A percentile compares a stretch with the other conserved stretches of the same genome.
These are phyloP conservation scores for Wallacemonas collosoma DNA, from an alignment of 208 protist species.

Conservation along the genomic window DNA sequence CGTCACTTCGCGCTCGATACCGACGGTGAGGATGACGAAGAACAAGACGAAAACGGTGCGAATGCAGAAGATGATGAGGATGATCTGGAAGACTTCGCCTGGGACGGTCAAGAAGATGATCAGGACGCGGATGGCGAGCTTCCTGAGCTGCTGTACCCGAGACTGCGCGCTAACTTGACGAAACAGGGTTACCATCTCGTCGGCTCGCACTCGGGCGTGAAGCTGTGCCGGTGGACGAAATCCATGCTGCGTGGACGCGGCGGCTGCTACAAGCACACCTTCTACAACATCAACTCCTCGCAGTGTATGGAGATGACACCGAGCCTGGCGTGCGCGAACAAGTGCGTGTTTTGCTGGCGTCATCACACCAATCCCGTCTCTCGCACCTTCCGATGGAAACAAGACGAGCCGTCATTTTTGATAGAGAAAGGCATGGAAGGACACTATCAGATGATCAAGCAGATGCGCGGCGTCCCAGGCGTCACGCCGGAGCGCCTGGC, in stretches of 20 bases:
- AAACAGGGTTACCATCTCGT: conserved; percentile 96
- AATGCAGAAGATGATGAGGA: conserved; percentile 34
- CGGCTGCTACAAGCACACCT: conserved; percentile 98
- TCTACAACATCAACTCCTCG: conserved; percentile 96
- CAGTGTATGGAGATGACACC: conserved; percentile 98
- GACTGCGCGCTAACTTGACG: conserved; percentile 85
- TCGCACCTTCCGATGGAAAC: conserved; percentile 89
- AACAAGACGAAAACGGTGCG: conserved; percentile 34
- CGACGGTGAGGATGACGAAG: conserved; percentile 29
- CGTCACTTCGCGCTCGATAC: conserved; percentile 18
- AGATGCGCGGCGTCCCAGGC: conserved; percentile 91
- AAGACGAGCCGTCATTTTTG: conserved; percentile 87
- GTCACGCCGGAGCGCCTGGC: conserved; percentile 87
- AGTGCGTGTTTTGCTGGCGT: conserved; percentile 96
- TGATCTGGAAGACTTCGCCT: conserved; percentile 74
- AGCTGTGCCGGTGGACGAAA: conserved; percentile 98
- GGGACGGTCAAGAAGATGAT: conserved; percentile 47
- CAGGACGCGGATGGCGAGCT: conserved; percentile 29
- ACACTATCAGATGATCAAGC: conserved; percentile 88
- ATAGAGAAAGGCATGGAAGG: conserved; percentile 74
- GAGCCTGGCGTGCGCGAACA: conserved; percentile 95
- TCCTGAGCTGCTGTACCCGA: conserved; percentile 89
- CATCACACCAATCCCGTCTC: conserved; percentile 96
- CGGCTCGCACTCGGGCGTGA: conserved; percentile 96
- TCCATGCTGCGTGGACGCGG: conserved; percentile 95